Conservation (phyloP, 352 stramenopile genomes). For the Phytophthora sp. region DNA sequence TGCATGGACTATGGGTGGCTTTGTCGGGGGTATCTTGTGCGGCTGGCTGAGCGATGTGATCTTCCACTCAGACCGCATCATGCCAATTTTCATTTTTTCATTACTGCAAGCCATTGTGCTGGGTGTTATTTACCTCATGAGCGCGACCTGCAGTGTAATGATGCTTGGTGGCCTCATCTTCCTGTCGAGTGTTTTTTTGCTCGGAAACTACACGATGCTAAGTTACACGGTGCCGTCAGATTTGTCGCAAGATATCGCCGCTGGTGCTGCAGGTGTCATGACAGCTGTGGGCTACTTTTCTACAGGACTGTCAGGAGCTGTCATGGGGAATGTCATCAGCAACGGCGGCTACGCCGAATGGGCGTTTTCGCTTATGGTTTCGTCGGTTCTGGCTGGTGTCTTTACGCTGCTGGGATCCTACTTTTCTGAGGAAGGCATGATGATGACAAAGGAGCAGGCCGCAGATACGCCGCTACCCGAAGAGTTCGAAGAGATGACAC, state of each 20-base stretch:
- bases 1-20: constrained; percentile 68
- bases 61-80: constrained; percentile 61
- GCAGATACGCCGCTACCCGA: not conserved
- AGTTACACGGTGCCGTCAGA: constrained; percentile 68
- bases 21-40: constrained; percentile 63
- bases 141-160: constrained; percentile 44
- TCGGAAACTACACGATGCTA: constrained; percentile 70
- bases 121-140: constrained; percentile 50
- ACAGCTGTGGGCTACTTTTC: constrained; percentile 62
- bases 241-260: constrained; percentile 59
- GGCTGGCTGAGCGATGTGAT: constrained; percentile 67
- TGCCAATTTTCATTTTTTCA: constrained; percentile 74
- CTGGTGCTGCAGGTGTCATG: constrained; percentile 58
- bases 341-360: constrained; percentile 41
- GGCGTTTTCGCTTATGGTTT: constrained; percentile 53
- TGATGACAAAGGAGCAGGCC: constrained; percentile 5
- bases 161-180: constrained; percentile 56
- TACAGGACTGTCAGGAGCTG: constrained; percentile 36
- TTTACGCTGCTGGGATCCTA: constrained; percentile 56
- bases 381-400: constrained; percentile 50
- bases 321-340: constrained; percentile 55
- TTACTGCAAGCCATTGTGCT: constrained; percentile 53
- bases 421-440: constrained; percentile 32
- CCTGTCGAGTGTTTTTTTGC: constrained; percentile 58
- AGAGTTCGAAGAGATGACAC: constrained; percentile 38